Evolutionary conservation across 1,139 yeast species (phyloP), one percentile per base, ranked within the genome.

Genomic region (Geotrichum histeridarum): DNA sequence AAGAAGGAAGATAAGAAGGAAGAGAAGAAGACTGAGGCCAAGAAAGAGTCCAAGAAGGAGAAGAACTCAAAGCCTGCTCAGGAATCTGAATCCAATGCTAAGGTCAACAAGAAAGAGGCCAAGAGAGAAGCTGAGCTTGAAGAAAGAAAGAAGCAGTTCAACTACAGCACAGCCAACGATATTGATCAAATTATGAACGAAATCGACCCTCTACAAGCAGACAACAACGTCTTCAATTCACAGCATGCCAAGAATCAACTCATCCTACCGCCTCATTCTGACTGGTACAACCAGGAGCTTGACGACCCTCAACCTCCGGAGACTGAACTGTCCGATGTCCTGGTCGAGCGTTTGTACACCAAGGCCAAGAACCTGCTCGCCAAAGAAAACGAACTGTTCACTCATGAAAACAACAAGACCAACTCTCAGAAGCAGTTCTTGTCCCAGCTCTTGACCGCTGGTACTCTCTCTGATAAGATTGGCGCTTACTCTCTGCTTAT

Each of bases 391-490:
- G 78, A 80, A 59, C 67, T 77, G 0, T 93, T 86, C 67, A 79
- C 81, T 58, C 83, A 83, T 59, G 96, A 88, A 67, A 86, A 88
- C 67, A 79, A 89, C 41, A 81, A 86, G 61, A 83, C 90, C 49
- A 81, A 87, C 36, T 86, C 96, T 1, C 96, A 91, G 70, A 84
- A 82, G 69, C 86, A 86, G 77, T 91, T 91, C 69, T 83, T 91
- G 78, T 80, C 93, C 0, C 95, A 93, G 70, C 85, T 93, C 61
- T 78, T 93, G 65, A 78, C 91, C 6, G 86, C 84, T 60, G 99
- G 99, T 86, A 93, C 99, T 0, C 77, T 93, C 63, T 85, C 83
- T 64, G 99, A 93, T 84, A 91, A 93, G 72, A 87, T 93, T 56
- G 88, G 97, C 48, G 97, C 99, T 0, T 77, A 93, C 65, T 91